Base-by-base conservation (phyloP, 2,329 filamentous ascomycete genomes). In the Aspergillus vadensis region DNA sequence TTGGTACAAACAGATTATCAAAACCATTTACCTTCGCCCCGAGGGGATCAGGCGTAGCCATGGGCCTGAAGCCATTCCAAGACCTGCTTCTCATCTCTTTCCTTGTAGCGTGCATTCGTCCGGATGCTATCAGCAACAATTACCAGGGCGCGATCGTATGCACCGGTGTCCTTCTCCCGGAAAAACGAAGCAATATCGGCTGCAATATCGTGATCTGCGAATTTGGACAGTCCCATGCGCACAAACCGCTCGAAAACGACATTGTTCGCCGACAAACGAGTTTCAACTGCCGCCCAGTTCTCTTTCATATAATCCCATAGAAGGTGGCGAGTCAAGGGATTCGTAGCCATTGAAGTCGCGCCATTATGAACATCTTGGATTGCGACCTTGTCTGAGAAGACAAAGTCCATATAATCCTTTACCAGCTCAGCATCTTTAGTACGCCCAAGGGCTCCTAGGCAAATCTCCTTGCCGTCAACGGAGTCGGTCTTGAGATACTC, bases 181-280 rank as follows among this genome's bases (percentile, higher is more conserved):
- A 98, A 99, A 83, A 99, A 99, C 2, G 79, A 75, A 53, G 88
- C 83, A 69, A 99, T 95, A 57, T 97, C 92, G 65, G 87, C 82
- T 63, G 91, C 85, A 15, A 86, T 83, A 64, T 85, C 83, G 14
- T 82, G 79, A 68, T 92, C 88, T 3, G 91, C 86, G 74, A 96
- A 98, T 72, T 91, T 90, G 70, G 86, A 86, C 67, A 99, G 80
- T 48, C 88, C 88, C 67, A 90, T 82, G 68, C 91, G 88, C 69
- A 99, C 80, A 78, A 96, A 97, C 51, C 94, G 88, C 78, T 99
- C 94, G 15, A 97, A 82, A 3, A 97, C 86, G 30, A 97, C 89
- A 64, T 92, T 90, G 79, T 97, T 97, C 44, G 83, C 82, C 74
- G 85, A 87, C 57, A 98, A 83, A 75, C 89, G 90, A 62, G 86